Conservation (phyloP, 106 monocot species). For the Vanilla planifolia region DNA sequence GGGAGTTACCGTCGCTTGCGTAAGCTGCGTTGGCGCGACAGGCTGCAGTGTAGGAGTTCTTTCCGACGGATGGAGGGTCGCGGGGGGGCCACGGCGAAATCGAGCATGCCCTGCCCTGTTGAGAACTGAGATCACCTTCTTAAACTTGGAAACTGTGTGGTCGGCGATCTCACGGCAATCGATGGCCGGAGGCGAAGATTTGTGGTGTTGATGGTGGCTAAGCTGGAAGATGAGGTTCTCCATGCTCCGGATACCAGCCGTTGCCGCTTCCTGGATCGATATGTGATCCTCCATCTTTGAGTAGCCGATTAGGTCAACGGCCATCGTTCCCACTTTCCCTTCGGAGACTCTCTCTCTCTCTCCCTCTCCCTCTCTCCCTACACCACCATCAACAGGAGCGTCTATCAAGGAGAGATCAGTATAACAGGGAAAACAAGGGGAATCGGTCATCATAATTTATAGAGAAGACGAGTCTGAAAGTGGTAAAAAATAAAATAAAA, state of each 20-base stretch:
- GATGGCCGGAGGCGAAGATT: not conserved
- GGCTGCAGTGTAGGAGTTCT: not conserved
- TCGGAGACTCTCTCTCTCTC: not conserved
- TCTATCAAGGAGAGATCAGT: not conserved
- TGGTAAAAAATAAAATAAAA: not conserved
- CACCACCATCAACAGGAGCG: not conserved
- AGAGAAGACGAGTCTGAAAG: not conserved
- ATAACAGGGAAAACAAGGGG: not conserved
- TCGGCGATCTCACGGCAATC: conserved; percentile 86
- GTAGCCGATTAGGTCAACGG: conserved; percentile 46
- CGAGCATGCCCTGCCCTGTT: conserved; percentile 92
- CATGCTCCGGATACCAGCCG: conserved; percentile 66
- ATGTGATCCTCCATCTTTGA: conserved; percentile 45
- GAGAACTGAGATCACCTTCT: conserved; percentile 76
- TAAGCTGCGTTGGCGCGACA: not conserved
- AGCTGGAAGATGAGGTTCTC: conserved; percentile 67
- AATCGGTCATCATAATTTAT: not conserved
- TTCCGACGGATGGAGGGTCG: not conserved
- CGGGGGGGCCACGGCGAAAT: conserved; percentile 59
- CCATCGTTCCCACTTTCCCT: too few relatives aligned
- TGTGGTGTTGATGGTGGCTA: conserved; percentile 21
- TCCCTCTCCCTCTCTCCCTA: not conserved
- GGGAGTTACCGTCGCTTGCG: not conserved
- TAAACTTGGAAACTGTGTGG: conserved; percentile 78
- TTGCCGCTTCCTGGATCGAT: conserved; percentile 78